phyloP scores from a whole-genome alignment of 169 alveolate genomes.

The Plasmodium berghei region DNA sequence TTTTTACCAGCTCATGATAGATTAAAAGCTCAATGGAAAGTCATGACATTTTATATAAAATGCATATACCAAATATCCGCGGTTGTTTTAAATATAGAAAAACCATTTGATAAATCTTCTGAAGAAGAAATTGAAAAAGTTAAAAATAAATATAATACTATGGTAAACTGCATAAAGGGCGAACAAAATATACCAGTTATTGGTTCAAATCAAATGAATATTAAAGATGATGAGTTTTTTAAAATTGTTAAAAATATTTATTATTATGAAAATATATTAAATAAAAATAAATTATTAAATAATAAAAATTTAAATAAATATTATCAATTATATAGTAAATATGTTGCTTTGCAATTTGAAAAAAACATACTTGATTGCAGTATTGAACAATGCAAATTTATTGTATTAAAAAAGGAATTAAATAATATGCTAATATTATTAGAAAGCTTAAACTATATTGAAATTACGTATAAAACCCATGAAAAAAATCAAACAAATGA shows the following conservation, averaged over 20 bases:
- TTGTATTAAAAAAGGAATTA: slow-evolving; percentile 68
- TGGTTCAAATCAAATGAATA: slow-evolving; percentile 52
- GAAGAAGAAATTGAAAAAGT: slow-evolving; percentile 46
- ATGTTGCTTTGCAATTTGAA: slow-evolving; percentile 67
- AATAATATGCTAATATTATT: slow-evolving; percentile 65
- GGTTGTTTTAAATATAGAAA: slow-evolving; percentile 49
- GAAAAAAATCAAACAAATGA: slow-evolving; percentile 2
- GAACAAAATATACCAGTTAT: slow-evolving; percentile 74
- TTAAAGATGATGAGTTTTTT: slow-evolving; percentile 31
- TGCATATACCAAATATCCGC: slow-evolving; percentile 67
- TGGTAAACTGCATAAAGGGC: slow-evolving; percentile 49
- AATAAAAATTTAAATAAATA: slow-evolving; percentile 45
- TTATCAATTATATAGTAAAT: slow-evolving; percentile 47
- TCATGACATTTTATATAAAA: slow-evolving; percentile 27
- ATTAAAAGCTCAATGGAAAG: slow-evolving; percentile 59
- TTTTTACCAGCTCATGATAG: slow-evolving; percentile 42
- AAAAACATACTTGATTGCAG: slow-evolving; percentile 40
- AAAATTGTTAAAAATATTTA: slow-evolving; percentile 48
- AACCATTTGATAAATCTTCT: slow-evolving; percentile 27
- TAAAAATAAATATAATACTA: slow-evolving; percentile 47
- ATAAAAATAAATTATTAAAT: slow-evolving; percentile 46
- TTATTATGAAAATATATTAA: slow-evolving; percentile 45
- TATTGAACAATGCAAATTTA: slow-evolving; percentile 58
- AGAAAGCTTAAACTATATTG: slow-evolving; percentile 59
- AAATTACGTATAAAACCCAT: slow-evolving; percentile 15